Percentiles rank a stretch among this genome's conserved stretches.
phyloP scores from a whole-genome alignment of 495 filamentous ascomycete genomes.

The Aspergillus nidulans region DNA sequence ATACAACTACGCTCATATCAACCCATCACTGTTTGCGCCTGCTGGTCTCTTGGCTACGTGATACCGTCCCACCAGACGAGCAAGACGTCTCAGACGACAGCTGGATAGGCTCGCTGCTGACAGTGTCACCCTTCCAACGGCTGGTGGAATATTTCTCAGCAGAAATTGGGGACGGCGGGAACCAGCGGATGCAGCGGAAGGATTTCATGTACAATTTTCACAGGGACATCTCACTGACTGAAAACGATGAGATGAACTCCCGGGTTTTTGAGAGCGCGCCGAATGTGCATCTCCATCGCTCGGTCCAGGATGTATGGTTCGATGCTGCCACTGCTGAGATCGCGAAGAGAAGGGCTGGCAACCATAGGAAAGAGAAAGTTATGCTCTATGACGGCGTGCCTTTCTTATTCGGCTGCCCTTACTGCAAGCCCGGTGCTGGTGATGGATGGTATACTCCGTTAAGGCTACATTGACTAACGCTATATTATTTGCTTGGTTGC shows the following conservation, averaged over 20 bases:
- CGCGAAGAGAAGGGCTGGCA: conserved; percentile 22
- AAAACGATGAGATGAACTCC: conserved; percentile 39
- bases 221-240: conserved; percentile 32
- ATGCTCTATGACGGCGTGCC: conserved; percentile 33
- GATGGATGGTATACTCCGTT: conserved; percentile 34
- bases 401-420: conserved; percentile 33
- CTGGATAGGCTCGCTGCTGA: conserved; percentile 43
- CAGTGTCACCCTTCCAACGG: conserved; percentile 37
- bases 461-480: not conserved
- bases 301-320: conserved; percentile 42
- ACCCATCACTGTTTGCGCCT: conserved; percentile 46
- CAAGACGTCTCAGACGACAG: conserved; percentile 29
- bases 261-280: conserved; percentile 32
- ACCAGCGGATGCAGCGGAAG: conserved; percentile 39
- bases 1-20: conserved; percentile 39
- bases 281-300: conserved; percentile 30
- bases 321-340: conserved; percentile 35
- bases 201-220: conserved; percentile 47
- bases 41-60: conserved; percentile 37
- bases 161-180: conserved; percentile 43
- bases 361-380: conserved; percentile 33
- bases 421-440: conserved; percentile 22
- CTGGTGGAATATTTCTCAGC: conserved; percentile 45
- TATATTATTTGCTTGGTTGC: not conserved
- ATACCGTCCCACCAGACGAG: conserved; percentile 34